Conservation (phyloP, 805 yeast species). For the Cyberlindnera samutprakarnensis region DNA sequence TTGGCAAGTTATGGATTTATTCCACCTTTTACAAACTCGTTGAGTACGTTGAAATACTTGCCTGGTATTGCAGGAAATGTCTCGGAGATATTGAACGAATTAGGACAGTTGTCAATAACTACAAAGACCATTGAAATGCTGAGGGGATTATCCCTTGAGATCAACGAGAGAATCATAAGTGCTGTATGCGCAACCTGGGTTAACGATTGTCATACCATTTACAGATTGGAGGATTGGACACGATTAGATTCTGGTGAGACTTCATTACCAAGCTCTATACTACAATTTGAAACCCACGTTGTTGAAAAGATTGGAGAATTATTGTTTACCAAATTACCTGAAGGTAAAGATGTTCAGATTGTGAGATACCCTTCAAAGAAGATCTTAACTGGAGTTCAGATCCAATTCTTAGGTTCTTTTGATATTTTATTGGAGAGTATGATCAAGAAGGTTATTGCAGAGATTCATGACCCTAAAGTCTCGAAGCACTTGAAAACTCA, state of each 20-base stretch:
- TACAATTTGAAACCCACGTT: slow-evolving; percentile 26
- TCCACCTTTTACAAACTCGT: slow-evolving; percentile 58
- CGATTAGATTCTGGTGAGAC: slow-evolving; percentile 29
- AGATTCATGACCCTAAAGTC: slow-evolving; percentile 21
- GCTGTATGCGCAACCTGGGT: slow-evolving; percentile 45
- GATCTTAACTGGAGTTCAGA: slow-evolving; percentile 30
- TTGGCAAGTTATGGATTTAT: slow-evolving; percentile 42
- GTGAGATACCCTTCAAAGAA: slow-evolving; percentile 30
- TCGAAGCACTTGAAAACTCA: slow-evolving; percentile 28
- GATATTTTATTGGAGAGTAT: slow-evolving; percentile 40
- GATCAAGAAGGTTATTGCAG: slow-evolving; percentile 32
- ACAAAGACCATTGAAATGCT: slow-evolving; percentile 30
- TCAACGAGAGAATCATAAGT: slow-evolving; percentile 36
- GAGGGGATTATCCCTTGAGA: slow-evolving; percentile 27
- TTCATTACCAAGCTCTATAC: slow-evolving; percentile 28
- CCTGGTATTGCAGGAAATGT: slow-evolving; percentile 39
- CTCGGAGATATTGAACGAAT: slow-evolving; percentile 31
- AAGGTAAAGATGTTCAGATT: slow-evolving; percentile 27
- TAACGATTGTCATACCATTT: slow-evolving; percentile 37
- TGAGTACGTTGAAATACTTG: slow-evolving; percentile 48
- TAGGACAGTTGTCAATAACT: slow-evolving; percentile 37
- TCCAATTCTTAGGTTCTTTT: slow-evolving; percentile 33
- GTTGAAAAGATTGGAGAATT: slow-evolving; percentile 27
- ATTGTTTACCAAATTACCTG: slow-evolving; percentile 28
- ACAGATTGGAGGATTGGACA: slow-evolving; percentile 34